Evolutionary conservation across 139 green algal species (phyloP).

Genomic region (Micractinium sp.): DNA sequence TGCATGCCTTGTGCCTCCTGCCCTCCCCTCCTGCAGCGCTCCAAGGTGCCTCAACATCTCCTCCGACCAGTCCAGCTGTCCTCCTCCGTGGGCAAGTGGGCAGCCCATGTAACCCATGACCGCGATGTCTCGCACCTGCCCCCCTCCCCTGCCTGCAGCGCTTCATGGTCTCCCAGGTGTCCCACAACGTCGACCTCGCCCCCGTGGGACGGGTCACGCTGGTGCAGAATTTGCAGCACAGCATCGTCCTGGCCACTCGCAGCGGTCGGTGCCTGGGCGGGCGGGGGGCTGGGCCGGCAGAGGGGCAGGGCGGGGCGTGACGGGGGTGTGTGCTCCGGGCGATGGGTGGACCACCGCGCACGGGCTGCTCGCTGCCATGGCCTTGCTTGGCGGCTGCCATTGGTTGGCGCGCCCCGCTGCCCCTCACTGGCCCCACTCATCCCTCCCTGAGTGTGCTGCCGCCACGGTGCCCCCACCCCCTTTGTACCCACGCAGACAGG

Average conservation of each 20-base stretch:
- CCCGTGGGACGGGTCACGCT: constrained; percentile 44
- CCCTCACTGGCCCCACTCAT: no score
- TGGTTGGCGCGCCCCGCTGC: background rate
- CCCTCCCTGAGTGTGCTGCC: background rate
- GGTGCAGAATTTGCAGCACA: constrained; percentile 52
- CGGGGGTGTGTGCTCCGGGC: background rate
- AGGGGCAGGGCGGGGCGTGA: no score
- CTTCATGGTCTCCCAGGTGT: constrained; percentile 22
- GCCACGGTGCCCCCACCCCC: background rate
- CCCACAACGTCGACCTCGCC: constrained; percentile 18
- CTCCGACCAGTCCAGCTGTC: no score
- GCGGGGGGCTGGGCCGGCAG: background rate
- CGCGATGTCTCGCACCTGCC: no score
- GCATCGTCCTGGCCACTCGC: background rate
- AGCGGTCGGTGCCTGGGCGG: background rate
- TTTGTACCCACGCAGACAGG: background rate
- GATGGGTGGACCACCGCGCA: no score
- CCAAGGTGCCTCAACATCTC: no score
- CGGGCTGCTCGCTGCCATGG: no score
- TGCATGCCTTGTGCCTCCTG: background rate
- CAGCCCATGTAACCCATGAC: no score
- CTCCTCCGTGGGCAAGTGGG: no score
- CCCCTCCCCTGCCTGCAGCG: background rate
- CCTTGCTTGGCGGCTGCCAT: background rate
- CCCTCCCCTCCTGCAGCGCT: constrained; percentile 6